Conservation (phyloP, 176 grass and related monocot species). For the Canna indica region DNA sequence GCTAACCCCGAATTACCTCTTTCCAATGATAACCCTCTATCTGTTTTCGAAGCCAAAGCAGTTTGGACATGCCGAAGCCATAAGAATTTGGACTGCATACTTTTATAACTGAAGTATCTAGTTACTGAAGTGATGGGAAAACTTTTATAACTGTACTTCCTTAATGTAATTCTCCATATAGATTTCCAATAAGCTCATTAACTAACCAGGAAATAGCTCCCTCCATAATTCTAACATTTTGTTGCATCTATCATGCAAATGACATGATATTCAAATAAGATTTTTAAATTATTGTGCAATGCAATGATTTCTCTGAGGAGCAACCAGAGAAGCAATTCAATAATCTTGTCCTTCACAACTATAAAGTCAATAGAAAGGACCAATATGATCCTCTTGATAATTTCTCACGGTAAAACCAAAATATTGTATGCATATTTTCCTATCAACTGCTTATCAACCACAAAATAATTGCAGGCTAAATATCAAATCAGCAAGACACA, state of each 20-base stretch:
- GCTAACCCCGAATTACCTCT: too few species aligned
- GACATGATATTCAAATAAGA: not conserved
- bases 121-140: not conserved
- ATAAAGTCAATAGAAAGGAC: constrained; percentile 7
- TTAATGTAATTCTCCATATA: too few species aligned
- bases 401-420: not conserved
- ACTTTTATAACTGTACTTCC: too few species aligned
- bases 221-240: not conserved
- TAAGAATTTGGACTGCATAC: not conserved
- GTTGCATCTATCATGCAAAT: not conserved
- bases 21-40: too few species aligned
- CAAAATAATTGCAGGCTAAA: not conserved
- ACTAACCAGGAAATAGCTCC: not conserved
- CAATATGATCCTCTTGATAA: constrained; percentile 13
- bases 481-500: not conserved
- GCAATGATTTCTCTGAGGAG: not conserved
- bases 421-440: not conserved
- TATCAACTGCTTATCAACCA: not conserved
- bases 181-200: not conserved
- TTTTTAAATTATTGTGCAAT: not conserved
- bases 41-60: not conserved
- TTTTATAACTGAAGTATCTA: not conserved
- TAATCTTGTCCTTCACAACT: not conserved
- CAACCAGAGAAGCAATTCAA: not conserved
- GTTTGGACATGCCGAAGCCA: not conserved